phyloP scores from a whole-genome alignment of 2,329 filamentous ascomycete species.

The Colletotrichum falcatum region DNA sequence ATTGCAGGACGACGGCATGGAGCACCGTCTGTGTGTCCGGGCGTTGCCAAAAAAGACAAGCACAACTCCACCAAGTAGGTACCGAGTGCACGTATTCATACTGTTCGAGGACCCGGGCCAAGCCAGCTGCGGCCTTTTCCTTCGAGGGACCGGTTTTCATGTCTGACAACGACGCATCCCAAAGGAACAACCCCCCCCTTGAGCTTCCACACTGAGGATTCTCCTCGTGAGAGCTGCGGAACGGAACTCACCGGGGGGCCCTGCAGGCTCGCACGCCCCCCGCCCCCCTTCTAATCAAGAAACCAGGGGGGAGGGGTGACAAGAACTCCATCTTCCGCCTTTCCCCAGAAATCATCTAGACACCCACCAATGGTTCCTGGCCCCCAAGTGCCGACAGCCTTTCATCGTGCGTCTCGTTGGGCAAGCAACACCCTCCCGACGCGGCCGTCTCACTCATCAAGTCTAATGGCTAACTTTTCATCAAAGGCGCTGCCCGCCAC shows the following conservation, averaged over 20 bases:
- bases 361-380: neutral
- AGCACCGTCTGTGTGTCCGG: constrained; percentile 7
- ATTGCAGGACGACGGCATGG: constrained; percentile 26
- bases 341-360: neutral
- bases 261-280: neutral
- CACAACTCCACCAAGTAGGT: neutral
- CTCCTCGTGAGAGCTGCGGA: neutral
- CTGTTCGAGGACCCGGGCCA: neutral
- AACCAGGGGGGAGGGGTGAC: no score
- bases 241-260: neutral
- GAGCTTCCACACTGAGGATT: constrained; percentile 1
- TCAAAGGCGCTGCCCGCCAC: no score
- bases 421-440: constrained; percentile 8
- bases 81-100: no score
- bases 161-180: constrained; percentile 10
- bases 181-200: neutral
- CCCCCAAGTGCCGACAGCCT: constrained; percentile 24
- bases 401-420: constrained; percentile 9
- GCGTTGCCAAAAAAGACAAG: neutral
- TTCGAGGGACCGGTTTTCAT: constrained; percentile 18
- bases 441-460: neutral
- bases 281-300: neutral
- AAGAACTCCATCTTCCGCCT: neutral
- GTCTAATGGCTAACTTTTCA: no score
- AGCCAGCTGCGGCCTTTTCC: neutral